Evolutionary conservation across 2,329 filamentous ascomycete species (phyloP).

Genomic region (Ascochyta koolunga): DNA sequence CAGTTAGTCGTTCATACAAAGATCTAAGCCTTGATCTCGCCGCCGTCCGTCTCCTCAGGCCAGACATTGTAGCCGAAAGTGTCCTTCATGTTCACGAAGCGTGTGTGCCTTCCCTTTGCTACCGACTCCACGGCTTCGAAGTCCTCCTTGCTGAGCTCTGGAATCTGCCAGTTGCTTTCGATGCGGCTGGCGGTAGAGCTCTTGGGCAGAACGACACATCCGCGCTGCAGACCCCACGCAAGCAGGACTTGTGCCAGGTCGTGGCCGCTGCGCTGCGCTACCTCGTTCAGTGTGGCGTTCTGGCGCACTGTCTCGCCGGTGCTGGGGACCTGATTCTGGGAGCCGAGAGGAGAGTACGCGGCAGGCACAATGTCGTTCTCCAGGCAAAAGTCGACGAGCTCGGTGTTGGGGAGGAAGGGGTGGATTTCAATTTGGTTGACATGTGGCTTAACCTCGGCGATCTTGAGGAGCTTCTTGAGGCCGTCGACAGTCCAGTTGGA

Average conservation of each 20-base stretch:
- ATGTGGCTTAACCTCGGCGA: slow-evolving; percentile 69
- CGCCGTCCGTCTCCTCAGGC: slow-evolving; percentile 48
- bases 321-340: slow-evolving; percentile 71
- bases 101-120: slow-evolving; percentile 68
- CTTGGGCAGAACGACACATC: slow-evolving; percentile 50
- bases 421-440: slow-evolving; percentile 79
- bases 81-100: slow-evolving; percentile 84
- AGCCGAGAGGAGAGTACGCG: slow-evolving; percentile 72
- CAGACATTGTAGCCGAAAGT: slow-evolving; percentile 75
- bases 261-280: slow-evolving; percentile 76
- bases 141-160: slow-evolving; percentile 61
- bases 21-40: slow-evolving; percentile 33
- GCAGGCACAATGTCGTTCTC: slow-evolving; percentile 65
- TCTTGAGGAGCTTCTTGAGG: slow-evolving; percentile 70
- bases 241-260: slow-evolving; percentile 81
- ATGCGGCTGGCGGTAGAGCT: slow-evolving; percentile 50
- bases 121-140: slow-evolving; percentile 67
- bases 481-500: slow-evolving; percentile 74
- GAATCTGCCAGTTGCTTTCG: slow-evolving; percentile 68
- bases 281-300: slow-evolving; percentile 67
- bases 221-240: slow-evolving; percentile 82
- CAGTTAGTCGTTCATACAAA: not conserved
- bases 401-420: slow-evolving; percentile 72
- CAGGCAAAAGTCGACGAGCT: slow-evolving; percentile 64
- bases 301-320: slow-evolving; percentile 73